phyloP scores from a whole-genome alignment of 2,329 filamentous ascomycete species.

The Hymenoscyphus infarciens region DNA sequence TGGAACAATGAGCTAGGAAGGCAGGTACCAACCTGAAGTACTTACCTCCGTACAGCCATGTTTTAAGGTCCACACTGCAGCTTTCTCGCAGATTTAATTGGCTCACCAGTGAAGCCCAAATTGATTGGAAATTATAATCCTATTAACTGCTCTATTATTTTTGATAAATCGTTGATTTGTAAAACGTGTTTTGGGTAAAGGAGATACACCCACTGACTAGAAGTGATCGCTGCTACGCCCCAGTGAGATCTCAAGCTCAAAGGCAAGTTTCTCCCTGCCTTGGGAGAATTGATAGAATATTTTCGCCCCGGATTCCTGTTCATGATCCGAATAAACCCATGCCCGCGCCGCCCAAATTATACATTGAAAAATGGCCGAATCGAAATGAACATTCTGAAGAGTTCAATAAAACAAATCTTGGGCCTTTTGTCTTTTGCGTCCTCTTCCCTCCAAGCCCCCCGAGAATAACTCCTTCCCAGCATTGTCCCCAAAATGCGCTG shows the following conservation, averaged over 20 bases:
- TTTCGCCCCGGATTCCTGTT: background rate
- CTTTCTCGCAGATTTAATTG: too few relatives aligned
- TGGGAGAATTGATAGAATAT: background rate
- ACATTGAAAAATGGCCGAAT: background rate
- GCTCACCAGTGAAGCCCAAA: too few relatives aligned
- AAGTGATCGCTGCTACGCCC: background rate
- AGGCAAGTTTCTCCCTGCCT: background rate
- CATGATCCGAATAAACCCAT: background rate
- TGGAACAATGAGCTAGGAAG: too few relatives aligned
- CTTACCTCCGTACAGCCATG: too few relatives aligned
- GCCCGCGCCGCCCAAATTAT: background rate
- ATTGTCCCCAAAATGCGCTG: constrained; percentile 58
- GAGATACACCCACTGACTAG: background rate
- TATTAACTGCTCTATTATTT: constrained; percentile 1
- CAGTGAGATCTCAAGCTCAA: background rate
- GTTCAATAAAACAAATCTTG: constrained; percentile 68
- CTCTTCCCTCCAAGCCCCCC: constrained; percentile 55
- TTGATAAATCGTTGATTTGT: background rate
- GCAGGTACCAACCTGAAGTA: too few relatives aligned
- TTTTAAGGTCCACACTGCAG: too few relatives aligned
- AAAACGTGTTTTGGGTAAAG: background rate
- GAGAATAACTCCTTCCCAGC: constrained; percentile 67
- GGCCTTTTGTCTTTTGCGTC: constrained; percentile 60
- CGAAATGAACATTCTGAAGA: background rate
- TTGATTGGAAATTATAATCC: background rate